Conservation (phyloP, 2,329 filamentous ascomycete species). For the Waltergamsia citrina region DNA sequence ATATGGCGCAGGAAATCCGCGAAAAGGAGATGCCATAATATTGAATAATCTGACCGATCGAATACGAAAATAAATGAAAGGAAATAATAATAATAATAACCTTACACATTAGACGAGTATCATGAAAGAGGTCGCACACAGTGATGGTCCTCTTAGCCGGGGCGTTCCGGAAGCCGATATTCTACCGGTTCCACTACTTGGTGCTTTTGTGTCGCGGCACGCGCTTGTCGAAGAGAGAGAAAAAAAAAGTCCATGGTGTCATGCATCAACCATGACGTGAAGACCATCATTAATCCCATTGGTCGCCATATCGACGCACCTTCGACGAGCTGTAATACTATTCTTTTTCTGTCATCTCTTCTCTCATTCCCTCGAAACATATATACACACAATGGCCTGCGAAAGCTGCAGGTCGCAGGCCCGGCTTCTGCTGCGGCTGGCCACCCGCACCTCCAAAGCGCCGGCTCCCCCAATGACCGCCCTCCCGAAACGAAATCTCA, state of each 20-base stretch:
- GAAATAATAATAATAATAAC: too few species aligned
- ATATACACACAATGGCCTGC: slow-evolving; percentile 31
- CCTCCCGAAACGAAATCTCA: slow-evolving; percentile 1
- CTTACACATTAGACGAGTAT: too few species aligned
- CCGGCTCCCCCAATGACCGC: slow-evolving; percentile 11
- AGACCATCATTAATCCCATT: too few species aligned
- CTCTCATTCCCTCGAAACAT: background rate
- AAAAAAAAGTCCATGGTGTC: slow-evolving; percentile 14
- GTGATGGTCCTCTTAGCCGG: too few species aligned
- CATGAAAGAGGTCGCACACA: too few species aligned
- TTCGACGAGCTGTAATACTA: too few species aligned
- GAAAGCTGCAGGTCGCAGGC: slow-evolving; percentile 37
- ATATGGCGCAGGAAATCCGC: too few species aligned
- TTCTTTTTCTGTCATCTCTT: too few species aligned
- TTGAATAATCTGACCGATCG: too few species aligned
- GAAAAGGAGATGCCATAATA: too few species aligned
- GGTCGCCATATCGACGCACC: too few species aligned
- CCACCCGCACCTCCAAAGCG: slow-evolving; percentile 14
- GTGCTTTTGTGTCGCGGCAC: slow-evolving; percentile 8
- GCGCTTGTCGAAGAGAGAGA: slow-evolving; percentile 3
- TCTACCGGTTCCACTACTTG: slow-evolving; percentile 15
- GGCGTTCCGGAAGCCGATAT: slow-evolving; percentile 13
- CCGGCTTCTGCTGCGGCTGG: slow-evolving; percentile 24
- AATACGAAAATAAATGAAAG: too few species aligned
- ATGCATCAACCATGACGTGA: slow-evolving; percentile 19